Evolutionary conservation across 2,329 filamentous ascomycete genomes (phyloP).

Genomic region (Hypoxylon sp.): DNA sequence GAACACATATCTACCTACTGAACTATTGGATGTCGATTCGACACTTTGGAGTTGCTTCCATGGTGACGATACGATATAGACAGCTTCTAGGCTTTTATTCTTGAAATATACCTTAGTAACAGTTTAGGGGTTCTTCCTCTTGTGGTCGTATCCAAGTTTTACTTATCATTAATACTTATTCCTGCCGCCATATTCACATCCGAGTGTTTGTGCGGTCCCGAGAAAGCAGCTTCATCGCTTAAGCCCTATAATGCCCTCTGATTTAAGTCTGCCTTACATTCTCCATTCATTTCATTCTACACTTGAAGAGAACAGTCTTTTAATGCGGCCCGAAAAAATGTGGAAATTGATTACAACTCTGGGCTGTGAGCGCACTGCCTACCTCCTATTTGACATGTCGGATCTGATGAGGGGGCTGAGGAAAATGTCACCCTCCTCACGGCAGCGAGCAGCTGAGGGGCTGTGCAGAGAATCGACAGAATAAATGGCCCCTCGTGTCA

Average conservation of each 20-base stretch:
- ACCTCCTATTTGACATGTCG: slow-evolving; percentile 2
- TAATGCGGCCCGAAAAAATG: background rate
- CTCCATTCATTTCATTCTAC: background rate
- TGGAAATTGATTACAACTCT: background rate
- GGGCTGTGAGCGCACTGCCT: slow-evolving; percentile 17
- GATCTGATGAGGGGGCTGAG: slow-evolving; percentile 13
- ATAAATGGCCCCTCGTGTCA: background rate
- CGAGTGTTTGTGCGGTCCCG: background rate
- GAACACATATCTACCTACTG: background rate
- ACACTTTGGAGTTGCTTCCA: background rate
- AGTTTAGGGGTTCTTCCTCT: too few species aligned
- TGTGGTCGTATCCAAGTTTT: too few species aligned
- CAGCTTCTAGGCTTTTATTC: background rate
- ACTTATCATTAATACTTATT: background rate
- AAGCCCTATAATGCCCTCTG: background rate
- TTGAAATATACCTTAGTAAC: too few species aligned
- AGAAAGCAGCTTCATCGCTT: background rate
- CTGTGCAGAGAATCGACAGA: slow-evolving; percentile 6
- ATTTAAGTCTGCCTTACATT: background rate
- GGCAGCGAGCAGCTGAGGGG: background rate
- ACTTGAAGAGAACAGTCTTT: background rate
- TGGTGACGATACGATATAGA: background rate
- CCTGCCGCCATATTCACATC: background rate
- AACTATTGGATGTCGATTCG: background rate
- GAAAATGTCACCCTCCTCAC: slow-evolving; percentile 1